Evolutionary conservation across 495 filamentous ascomycete genomes (phyloP).

Genomic region (Penicillium coprophilum): DNA sequence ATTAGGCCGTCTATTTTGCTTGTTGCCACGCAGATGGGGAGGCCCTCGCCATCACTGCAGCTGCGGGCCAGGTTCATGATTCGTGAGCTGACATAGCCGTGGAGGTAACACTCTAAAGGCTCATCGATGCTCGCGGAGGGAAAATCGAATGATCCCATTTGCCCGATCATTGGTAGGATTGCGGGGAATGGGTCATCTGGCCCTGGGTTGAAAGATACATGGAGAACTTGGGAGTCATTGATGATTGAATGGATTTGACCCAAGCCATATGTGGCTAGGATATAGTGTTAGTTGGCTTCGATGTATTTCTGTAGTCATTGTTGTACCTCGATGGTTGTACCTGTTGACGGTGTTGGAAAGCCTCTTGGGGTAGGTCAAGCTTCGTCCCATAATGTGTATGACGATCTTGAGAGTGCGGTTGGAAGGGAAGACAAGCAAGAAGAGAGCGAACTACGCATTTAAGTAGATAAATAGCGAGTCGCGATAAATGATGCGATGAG

Average conservation of each 20-base stretch:
- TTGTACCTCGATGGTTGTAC: slow-evolving; percentile 62
- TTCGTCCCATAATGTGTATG: slow-evolving; percentile 43
- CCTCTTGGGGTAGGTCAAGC: slow-evolving; percentile 66
- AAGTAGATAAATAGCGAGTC: background rate
- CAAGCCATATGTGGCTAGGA: slow-evolving; percentile 69
- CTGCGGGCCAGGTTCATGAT: slow-evolving; percentile 67
- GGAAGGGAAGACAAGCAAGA: background rate
- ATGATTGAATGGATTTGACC: slow-evolving; percentile 77
- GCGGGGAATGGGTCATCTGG: slow-evolving; percentile 68
- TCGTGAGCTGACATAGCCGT: slow-evolving; percentile 82
- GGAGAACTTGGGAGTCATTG: slow-evolving; percentile 71
- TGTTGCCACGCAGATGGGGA: slow-evolving; percentile 65
- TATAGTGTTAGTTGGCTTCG: slow-evolving; percentile 13
- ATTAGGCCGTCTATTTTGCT: slow-evolving; percentile 74
- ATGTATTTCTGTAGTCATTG: background rate
- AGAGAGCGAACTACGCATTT: slow-evolving; percentile 2
- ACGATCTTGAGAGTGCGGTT: background rate
- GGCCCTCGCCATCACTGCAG: slow-evolving; percentile 43
- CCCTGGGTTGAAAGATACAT: slow-evolving; percentile 75
- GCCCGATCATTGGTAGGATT: slow-evolving; percentile 85
- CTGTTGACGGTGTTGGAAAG: slow-evolving; percentile 71
- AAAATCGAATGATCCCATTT: slow-evolving; percentile 69
- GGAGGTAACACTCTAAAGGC: slow-evolving; percentile 77
- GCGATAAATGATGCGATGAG: slow-evolving; percentile 1
- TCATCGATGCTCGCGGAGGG: slow-evolving; percentile 63